phyloP scores from a whole-genome alignment of 768 basidiomycete species.

The Russula brevipes region DNA sequence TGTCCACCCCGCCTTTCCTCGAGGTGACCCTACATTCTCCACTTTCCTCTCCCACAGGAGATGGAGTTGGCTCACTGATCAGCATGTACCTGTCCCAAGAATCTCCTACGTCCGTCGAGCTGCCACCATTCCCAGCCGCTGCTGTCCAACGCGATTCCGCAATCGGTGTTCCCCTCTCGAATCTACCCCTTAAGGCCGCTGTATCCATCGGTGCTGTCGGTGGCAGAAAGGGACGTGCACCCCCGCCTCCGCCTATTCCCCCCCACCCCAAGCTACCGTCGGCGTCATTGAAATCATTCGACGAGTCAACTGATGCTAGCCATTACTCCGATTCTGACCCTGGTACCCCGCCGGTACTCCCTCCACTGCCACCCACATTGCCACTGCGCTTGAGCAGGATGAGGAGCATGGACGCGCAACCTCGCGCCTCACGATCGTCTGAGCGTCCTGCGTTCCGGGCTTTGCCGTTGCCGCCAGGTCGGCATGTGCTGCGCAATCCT shows the following conservation, averaged over 20 bases:
- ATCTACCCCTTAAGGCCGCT: neutral
- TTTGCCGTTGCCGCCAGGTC: neutral
- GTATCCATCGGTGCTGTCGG: conserved; percentile 16
- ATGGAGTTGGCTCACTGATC: conserved; percentile 28
- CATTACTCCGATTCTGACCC: conserved; percentile 11
- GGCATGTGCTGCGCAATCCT: neutral
- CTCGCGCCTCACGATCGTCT: neutral
- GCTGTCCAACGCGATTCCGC: conserved; percentile 14
- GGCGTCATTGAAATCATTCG: neutral
- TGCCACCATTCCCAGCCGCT: conserved; percentile 24
- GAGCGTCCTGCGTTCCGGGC: neutral
- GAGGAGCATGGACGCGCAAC: neutral
- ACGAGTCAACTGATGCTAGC: conserved; percentile 12
- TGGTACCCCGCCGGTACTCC: neutral
- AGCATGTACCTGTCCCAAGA: conserved; percentile 30
- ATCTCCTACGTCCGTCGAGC: conserved; percentile 10
- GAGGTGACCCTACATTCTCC: conserved; percentile 8
- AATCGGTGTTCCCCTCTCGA: neutral
- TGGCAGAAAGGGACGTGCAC: neutral
- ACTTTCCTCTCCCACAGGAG: neutral
- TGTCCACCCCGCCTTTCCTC: neutral
- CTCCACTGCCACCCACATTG: neutral
- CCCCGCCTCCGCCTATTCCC: no score
- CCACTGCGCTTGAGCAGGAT: neutral
- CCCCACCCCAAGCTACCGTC: neutral